Base-by-base conservation (phyloP, 2,329 filamentous ascomycete species). In the Colletotrichum phormii region DNA sequence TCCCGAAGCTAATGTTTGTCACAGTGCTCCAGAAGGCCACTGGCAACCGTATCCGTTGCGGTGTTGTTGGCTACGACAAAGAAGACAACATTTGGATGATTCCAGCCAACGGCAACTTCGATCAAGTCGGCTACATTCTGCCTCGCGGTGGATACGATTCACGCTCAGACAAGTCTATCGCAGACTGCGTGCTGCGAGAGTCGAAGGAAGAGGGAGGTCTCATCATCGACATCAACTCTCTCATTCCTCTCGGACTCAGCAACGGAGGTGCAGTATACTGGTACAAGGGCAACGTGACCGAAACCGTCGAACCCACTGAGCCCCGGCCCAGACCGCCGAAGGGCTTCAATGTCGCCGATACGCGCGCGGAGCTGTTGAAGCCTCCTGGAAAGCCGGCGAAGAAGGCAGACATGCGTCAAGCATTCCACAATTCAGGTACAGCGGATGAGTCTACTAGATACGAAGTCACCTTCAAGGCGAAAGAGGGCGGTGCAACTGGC, bases 131-230 rank as follows among this genome's bases (percentile, higher is more conserved):
- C 1, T 65, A 65, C 33, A 65, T 65, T 12, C 22, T 65, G 3
- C 63, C 63, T 11, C 63, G 63, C 0, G 63, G 63, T 12, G 63
- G 63, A 24, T 65, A 65, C 31, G 63, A 65, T 31, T 55, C 49
- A 12, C 33, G 49, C 22, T 46, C 31, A 4, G 63, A 65, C 63
- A 57, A 37, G 31, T 42, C 29, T 15, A 33, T 65, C 31, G 51
- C 63, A 7, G 63, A 65, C 33, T 65, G 63, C 6, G 63, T 65
- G 5, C 51, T 65, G 18, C 51, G 63, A 5, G 63, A 65, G 51
- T 35, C 63, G 6, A 46, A 42, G 18, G 63, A 65, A 58, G 63
- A 65, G 5, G 63, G 51, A 0, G 63, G 63, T n/a, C 26, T 65
- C 9, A 24, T 58, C 1, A 65, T 65, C 24, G 63, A 65, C 6